Percentiles rank a stretch among this genome's conserved stretches.
These are phyloP conservation scores for Aspergillus diversus DNA, from an alignment of 495 filamentous ascomycete species.

Conservation along the genomic window DNA sequence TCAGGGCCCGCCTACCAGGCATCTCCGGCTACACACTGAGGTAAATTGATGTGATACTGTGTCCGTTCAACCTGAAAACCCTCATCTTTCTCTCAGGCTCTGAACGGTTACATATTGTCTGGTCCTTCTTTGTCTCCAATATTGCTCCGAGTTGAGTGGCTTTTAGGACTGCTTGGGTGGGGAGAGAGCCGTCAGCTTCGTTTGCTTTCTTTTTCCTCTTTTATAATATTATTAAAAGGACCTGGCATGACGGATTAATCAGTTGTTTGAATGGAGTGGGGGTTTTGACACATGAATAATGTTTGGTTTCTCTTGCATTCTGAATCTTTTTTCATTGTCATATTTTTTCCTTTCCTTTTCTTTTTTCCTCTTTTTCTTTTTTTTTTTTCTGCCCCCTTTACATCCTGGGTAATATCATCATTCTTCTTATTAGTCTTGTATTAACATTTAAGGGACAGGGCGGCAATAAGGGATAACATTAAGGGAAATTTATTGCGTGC, in stretches of 20 bases:
- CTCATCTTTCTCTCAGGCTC: too few species aligned
- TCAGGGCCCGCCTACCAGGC: constrained; percentile 10
- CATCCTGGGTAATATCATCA: neutral
- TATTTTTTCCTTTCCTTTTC: neutral
- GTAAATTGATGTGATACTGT: neutral
- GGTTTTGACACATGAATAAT: constrained; percentile 3
- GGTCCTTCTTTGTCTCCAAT: too few species aligned
- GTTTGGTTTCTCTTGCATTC: constrained; percentile 4
- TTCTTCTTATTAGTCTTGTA: neutral
- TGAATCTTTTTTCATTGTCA: neutral
- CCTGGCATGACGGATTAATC: constrained; percentile 1
- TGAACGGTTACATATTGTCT: too few species aligned
- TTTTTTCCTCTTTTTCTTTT: neutral
- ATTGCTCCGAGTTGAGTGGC: too few species aligned
- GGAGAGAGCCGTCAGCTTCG: neutral
- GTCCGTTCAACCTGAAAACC: too few species aligned
- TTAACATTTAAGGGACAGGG: neutral
- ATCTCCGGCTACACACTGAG: neutral
- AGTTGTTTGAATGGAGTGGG: neutral
- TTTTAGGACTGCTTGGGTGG: neutral
- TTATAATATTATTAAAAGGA: neutral
- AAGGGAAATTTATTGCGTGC: neutral
- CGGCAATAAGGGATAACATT: neutral
- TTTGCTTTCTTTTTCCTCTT: constrained; percentile 6
- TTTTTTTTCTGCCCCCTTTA: neutral